phyloP scores from a whole-genome alignment of 169 alveolate species.

The Plasmodium billcollinsi region DNA sequence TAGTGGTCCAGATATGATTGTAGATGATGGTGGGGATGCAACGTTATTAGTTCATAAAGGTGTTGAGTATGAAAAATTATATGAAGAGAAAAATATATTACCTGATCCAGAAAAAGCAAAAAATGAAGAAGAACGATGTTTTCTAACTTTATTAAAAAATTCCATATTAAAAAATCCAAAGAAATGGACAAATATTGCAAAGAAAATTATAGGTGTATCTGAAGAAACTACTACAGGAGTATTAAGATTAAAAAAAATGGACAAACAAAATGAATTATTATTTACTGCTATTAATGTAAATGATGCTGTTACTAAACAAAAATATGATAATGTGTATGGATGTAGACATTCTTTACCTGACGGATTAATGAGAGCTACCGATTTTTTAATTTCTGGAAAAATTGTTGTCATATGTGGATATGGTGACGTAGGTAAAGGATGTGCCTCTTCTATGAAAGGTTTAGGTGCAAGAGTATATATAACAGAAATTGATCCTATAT shows the following conservation, averaged over 20 bases:
- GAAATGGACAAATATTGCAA: slow-evolving; percentile 94
- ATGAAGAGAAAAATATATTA: slow-evolving; percentile 76
- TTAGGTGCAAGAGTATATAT: slow-evolving; percentile 97
- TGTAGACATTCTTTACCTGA: slow-evolving; percentile 98
- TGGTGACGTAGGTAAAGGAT: slow-evolving; percentile 99
- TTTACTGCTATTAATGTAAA: slow-evolving; percentile 97
- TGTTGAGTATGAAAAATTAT: slow-evolving; percentile 87
- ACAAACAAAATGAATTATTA: slow-evolving; percentile 91
- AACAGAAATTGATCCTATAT: slow-evolving; percentile 98
- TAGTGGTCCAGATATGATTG: slow-evolving; percentile 97
- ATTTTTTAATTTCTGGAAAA: slow-evolving; percentile 98
- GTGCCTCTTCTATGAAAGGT: slow-evolving; percentile 97
- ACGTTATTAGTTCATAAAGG: slow-evolving; percentile 96
- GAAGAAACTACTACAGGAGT: slow-evolving; percentile 99
- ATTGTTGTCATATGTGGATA: slow-evolving; percentile 96
- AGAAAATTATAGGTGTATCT: slow-evolving; percentile 94
- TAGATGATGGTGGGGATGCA: slow-evolving; percentile 99
- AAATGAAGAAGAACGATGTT: slow-evolving; percentile 83
- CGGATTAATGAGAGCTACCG: slow-evolving; percentile 98
- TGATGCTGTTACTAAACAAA: slow-evolving; percentile 98
- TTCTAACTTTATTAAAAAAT: slow-evolving; percentile 89
- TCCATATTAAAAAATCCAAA: slow-evolving; percentile 88
- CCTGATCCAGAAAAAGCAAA: slow-evolving; percentile 81
- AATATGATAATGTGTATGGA: slow-evolving; percentile 98
- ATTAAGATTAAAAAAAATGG: slow-evolving; percentile 93